Evolutionary conservation across 352 stramenopile species (phyloP).

Genomic region (Phytophthora pisi): DNA sequence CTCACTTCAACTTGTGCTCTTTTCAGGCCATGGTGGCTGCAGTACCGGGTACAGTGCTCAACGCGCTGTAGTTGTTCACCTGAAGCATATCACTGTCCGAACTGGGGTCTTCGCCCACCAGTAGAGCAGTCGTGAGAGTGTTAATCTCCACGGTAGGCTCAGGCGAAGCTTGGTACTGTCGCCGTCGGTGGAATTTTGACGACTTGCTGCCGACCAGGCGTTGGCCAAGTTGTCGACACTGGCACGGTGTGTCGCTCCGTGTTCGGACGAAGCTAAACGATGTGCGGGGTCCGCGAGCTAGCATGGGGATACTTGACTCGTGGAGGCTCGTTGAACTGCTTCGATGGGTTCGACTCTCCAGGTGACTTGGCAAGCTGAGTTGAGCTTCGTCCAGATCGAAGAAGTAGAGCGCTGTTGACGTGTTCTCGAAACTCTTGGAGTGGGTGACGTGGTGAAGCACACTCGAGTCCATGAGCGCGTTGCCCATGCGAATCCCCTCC

Average conservation of each 20-base stretch:
- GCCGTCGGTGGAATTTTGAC: slow-evolving; percentile 18
- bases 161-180: slow-evolving; percentile 16
- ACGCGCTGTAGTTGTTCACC: slow-evolving; percentile 13
- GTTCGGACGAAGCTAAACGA: slow-evolving; percentile 26
- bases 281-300: slow-evolving; percentile 14
- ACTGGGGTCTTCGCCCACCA: slow-evolving; percentile 18
- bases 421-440: slow-evolving; percentile 47
- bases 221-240: slow-evolving; percentile 61
- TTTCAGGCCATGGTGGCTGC: slow-evolving; percentile 25
- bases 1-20: not conserved
- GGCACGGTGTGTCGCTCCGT: slow-evolving; percentile 24
- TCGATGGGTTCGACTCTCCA: slow-evolving; percentile 12
- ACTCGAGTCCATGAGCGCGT: slow-evolving; percentile 67
- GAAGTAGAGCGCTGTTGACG: slow-evolving; percentile 35
- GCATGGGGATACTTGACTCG: slow-evolving; percentile 29
- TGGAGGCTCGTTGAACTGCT: slow-evolving; percentile 21
- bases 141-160: slow-evolving; percentile 13
- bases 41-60: slow-evolving; percentile 7
- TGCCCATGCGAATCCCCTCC: slow-evolving; percentile 58
- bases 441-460: slow-evolving; percentile 64
- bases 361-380: slow-evolving; percentile 22
- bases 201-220: slow-evolving; percentile 26
- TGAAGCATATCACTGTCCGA: not conserved
- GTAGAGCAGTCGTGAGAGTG: slow-evolving; percentile 18
- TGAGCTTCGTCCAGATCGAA: slow-evolving; percentile 41